Conservation (phyloP, 768 basidiomycete genomes). For the Pulveroboletus sp. region DNA sequence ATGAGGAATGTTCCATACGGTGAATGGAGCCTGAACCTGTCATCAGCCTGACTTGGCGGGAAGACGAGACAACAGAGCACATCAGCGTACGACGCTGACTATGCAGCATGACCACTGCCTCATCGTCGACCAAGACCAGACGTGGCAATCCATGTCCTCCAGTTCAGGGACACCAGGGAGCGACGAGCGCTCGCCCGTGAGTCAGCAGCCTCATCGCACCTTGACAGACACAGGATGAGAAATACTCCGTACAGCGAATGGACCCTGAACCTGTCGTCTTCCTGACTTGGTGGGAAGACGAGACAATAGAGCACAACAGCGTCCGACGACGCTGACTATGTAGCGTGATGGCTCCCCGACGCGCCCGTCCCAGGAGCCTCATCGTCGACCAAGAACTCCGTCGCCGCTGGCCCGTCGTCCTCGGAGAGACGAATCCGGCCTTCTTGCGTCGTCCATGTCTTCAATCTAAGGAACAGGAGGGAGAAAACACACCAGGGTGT, state of each 20-base stretch:
- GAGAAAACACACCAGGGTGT: neutral
- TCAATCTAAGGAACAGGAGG: conserved; percentile 39
- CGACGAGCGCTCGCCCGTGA: neutral
- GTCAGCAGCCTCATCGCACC: neutral
- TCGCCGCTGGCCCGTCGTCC: conserved; percentile 69
- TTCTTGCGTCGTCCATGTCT: conserved; percentile 47
- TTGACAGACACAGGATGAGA: neutral
- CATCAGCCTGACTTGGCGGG: too few species aligned
- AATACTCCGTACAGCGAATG: conserved; percentile 2
- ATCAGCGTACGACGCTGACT: too few species aligned
- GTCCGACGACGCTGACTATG: conserved; percentile 2
- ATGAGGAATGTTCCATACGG: too few species aligned
- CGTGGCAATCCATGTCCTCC: too few species aligned
- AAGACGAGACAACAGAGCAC: too few species aligned
- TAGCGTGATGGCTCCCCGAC: neutral
- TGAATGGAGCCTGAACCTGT: too few species aligned
- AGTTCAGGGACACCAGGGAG: too few species aligned
- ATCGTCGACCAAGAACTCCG: conserved; percentile 58
- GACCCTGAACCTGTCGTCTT: neutral
- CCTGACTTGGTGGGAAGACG: neutral
- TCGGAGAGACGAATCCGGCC: conserved; percentile 63
- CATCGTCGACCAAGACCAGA: too few species aligned
- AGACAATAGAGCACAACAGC: neutral
- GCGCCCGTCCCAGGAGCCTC: conserved; percentile 36
- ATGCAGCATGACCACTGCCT: too few species aligned